These are phyloP conservation scores for Peterozyma xylosa DNA, from an alignment of 805 yeast genomes.

Conservation along the genomic window DNA sequence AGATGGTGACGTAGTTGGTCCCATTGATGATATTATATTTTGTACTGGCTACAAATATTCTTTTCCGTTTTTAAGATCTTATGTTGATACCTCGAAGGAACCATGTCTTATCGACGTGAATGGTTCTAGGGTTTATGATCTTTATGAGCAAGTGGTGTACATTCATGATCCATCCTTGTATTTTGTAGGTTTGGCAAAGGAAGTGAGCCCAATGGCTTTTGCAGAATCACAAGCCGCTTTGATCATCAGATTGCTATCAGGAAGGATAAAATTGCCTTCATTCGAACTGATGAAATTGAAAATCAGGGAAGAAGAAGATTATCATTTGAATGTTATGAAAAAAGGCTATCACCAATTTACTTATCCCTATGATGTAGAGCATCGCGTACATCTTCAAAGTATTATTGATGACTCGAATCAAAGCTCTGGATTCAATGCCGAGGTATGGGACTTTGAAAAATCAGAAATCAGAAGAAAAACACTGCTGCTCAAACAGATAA, in stretches of 20 bases:
- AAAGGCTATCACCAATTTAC: not conserved
- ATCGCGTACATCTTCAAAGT: not conserved
- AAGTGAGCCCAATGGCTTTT: slow-evolving; percentile 43
- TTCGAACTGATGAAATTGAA: slow-evolving; percentile 24
- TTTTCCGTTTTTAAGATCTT: slow-evolving; percentile 49
- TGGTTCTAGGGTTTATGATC: slow-evolving; percentile 28
- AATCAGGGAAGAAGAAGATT: slow-evolving; percentile 20
- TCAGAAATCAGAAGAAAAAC: not conserved
- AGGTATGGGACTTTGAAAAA: not conserved
- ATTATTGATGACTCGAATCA: not conserved
- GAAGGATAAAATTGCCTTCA: slow-evolving; percentile 33
- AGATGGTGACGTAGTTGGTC: slow-evolving; percentile 37
- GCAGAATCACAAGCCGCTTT: slow-evolving; percentile 41
- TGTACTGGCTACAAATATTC: slow-evolving; percentile 72
- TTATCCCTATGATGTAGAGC: not conserved
- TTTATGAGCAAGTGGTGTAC: slow-evolving; percentile 40
- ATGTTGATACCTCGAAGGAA: slow-evolving; percentile 17
- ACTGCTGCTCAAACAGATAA: not conserved
- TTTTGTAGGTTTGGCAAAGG: slow-evolving; percentile 32
- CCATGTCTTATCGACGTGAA: slow-evolving; percentile 14
- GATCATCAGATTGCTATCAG: slow-evolving; percentile 32
- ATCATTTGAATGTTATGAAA: not conserved
- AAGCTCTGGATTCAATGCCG: not conserved
- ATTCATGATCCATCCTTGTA: slow-evolving; percentile 37
- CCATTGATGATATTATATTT: slow-evolving; percentile 53